Evolutionary conservation across 2,329 filamentous ascomycete species (phyloP).

Genomic region (Didymella pinodella): DNA sequence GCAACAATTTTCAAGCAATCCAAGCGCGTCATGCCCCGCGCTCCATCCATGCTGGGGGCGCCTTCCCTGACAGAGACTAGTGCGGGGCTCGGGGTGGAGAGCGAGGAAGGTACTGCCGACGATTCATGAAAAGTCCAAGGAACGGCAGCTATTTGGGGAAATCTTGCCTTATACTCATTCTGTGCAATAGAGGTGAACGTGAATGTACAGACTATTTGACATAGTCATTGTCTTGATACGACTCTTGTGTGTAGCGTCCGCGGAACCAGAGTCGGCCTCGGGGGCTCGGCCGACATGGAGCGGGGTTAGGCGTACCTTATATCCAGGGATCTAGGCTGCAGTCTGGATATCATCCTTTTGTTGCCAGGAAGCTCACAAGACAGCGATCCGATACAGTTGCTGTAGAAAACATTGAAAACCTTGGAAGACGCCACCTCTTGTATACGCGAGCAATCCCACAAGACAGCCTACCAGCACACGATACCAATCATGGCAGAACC

Average conservation of each 20-base stretch:
- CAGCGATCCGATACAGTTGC: not conserved
- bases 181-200: not conserved
- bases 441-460: not conserved
- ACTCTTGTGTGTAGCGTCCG: not conserved
- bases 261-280: not conserved
- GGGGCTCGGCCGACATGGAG: not conserved
- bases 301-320: slow-evolving; percentile 15
- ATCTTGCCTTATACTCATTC: not conserved
- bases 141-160: slow-evolving; percentile 10
- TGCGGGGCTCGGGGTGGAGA: slow-evolving; percentile 5
- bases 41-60: slow-evolving; percentile 2
- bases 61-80: not conserved
- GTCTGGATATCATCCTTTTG: slow-evolving; percentile 10
- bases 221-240: too few species aligned
- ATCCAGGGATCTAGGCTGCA: slow-evolving; percentile 3
- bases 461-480: not conserved
- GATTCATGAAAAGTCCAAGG: slow-evolving; percentile 8
- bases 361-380: slow-evolving; percentile 3
- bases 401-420: not conserved
- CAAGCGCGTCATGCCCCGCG: slow-evolving; percentile 35
- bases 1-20: slow-evolving; percentile 31
- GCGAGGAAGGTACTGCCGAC: slow-evolving; percentile 24
- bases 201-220: not conserved
- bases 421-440: not conserved
- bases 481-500: slow-evolving; percentile 24